phyloP scores from a whole-genome alignment of 208 protist genomes.

The Dictyostelium gargantuum region DNA sequence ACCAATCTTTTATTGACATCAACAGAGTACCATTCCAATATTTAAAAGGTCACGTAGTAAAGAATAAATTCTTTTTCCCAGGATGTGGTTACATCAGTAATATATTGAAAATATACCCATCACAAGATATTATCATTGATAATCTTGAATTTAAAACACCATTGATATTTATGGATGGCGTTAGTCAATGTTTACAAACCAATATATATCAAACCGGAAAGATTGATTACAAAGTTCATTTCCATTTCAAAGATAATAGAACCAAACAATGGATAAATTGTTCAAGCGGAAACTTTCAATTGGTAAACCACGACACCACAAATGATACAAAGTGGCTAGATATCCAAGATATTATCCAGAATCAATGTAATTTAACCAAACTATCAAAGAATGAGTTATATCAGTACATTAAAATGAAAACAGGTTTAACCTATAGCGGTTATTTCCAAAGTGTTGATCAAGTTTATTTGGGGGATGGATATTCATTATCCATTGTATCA shows the following conservation, averaged over 20 bases:
- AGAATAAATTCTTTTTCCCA: no score
- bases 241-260: slow-evolving; percentile 7
- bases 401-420: not conserved
- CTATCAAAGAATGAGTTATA: not conserved
- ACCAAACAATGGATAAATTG: no score
- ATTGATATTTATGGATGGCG: not conserved
- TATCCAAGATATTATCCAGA: not conserved
- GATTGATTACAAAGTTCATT: slow-evolving; percentile 15
- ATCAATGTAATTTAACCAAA: not conserved
- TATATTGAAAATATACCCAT: not conserved
- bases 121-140: not conserved
- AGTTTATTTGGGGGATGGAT: not conserved
- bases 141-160: not conserved
- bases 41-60: not conserved
- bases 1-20: not conserved
- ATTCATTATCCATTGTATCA: not conserved
- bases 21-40: not conserved
- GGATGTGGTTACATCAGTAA: not conserved
- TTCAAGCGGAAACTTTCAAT: not conserved
- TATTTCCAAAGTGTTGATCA: not conserved
- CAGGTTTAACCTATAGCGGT: not conserved
- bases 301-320: not conserved
- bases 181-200: no score
- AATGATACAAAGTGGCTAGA: not conserved
- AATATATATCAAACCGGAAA: not conserved